Conservation (phyloP, 352 stramenopile genomes). For the Globisporangium rhizosaccharum region DNA sequence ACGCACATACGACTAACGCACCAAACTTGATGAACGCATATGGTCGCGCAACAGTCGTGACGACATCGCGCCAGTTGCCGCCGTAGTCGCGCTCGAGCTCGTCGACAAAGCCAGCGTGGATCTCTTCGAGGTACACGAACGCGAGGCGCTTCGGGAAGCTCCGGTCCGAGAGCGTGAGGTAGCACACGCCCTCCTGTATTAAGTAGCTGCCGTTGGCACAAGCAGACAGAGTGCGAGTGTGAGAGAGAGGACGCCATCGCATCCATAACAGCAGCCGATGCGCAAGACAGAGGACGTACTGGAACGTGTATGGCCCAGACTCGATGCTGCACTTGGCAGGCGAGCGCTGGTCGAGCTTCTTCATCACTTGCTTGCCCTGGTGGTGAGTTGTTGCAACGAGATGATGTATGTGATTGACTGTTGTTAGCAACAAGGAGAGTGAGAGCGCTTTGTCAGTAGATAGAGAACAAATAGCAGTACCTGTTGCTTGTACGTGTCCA, state of each 20-base stretch:
- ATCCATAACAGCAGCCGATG: slow-evolving; percentile 16
- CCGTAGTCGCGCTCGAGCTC: slow-evolving; percentile 93
- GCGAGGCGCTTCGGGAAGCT: slow-evolving; percentile 96
- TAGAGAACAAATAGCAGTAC: slow-evolving; percentile 11
- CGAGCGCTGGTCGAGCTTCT: slow-evolving; percentile 87
- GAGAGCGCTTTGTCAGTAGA: too few species aligned
- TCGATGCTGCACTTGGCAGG: slow-evolving; percentile 94
- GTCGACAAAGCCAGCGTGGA: slow-evolving; percentile 91
- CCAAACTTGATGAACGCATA: slow-evolving; percentile 99
- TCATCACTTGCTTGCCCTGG: slow-evolving; percentile 93
- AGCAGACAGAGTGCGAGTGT: background rate
- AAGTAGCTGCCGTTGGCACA: slow-evolving; percentile 80
- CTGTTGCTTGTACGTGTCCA: slow-evolving; percentile 89
- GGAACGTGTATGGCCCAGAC: slow-evolving; percentile 88
- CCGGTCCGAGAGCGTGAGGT: slow-evolving; percentile 95
- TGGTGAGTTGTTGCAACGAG: too few species aligned
- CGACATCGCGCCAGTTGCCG: slow-evolving; percentile 84
- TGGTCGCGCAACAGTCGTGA: slow-evolving; percentile 94
- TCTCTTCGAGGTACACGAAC: slow-evolving; percentile 98
- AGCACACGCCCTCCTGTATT: slow-evolving; percentile 96
- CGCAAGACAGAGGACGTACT: slow-evolving; percentile 56
- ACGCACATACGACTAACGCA: slow-evolving; percentile 16
- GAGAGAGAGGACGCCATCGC: too few species aligned
- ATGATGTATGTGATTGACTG: background rate
- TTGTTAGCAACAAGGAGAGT: background rate